phyloP scores from a whole-genome alignment of 139 green algal genomes.

The Chlorokybus atmophyticus region DNA sequence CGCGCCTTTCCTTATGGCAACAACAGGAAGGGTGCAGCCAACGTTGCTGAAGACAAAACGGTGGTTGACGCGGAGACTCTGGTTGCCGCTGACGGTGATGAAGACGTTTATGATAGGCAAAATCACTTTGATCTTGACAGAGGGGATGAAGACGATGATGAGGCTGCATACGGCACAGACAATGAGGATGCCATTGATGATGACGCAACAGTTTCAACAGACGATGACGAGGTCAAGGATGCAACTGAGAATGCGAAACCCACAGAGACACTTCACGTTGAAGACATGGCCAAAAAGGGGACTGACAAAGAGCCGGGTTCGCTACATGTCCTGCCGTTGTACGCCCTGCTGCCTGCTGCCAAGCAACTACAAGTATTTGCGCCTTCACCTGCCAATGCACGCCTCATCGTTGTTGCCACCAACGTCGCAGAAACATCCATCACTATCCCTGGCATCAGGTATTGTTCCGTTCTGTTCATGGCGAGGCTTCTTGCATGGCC shows the following conservation, averaged over 20 bases:
- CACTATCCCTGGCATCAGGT: constrained; percentile 73
- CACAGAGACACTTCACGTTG: too few species aligned
- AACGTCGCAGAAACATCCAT: constrained; percentile 97
- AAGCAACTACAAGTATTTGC: constrained; percentile 66
- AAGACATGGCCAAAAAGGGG: constrained; percentile 1
- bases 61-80: background rate
- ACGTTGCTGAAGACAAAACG: background rate
- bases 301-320: background rate
- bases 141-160: constrained; percentile 7
- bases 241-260: background rate
- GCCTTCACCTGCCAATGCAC: constrained; percentile 41
- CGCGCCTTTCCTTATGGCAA: constrained; percentile 27
- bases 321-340: constrained; percentile 84
- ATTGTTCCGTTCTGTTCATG: too few species aligned
- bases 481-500: too few species aligned
- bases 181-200: background rate
- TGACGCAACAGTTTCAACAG: constrained; percentile 6
- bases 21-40: background rate
- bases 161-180: background rate
- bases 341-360: constrained; percentile 65
- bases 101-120: background rate
- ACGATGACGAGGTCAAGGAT: constrained; percentile 6
- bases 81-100: background rate
- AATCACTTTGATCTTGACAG: background rate
- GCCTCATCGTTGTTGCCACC: constrained; percentile 87